These are phyloP conservation scores for Trichophyton mentagrophytes DNA, from an alignment of 2,329 filamentous ascomycete species.

Conservation along the genomic window DNA sequence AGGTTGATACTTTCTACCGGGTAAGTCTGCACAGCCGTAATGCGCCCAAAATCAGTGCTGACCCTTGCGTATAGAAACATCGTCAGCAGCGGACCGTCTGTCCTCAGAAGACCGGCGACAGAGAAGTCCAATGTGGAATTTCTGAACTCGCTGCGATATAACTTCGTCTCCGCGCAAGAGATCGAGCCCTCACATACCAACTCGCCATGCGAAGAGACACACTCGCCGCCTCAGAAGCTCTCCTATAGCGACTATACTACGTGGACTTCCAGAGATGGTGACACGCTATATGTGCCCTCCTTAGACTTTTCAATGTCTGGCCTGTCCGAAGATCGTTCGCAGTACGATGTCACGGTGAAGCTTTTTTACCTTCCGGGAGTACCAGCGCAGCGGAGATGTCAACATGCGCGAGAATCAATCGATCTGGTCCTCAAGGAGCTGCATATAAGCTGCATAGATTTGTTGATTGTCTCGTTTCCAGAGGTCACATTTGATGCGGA, in stretches of 20 bases:
- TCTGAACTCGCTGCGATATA: constrained; percentile 72
- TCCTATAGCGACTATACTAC: constrained; percentile 27
- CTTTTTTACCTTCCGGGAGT: constrained; percentile 78
- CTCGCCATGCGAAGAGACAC: constrained; percentile 15
- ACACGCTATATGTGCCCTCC: constrained; percentile 61
- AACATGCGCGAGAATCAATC: constrained; percentile 66
- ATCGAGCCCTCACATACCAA: constrained; percentile 32
- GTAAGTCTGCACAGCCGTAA: constrained; percentile 34
- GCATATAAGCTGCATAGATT: constrained; percentile 60
- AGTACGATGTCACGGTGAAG: constrained; percentile 93
- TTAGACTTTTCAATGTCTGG: constrained; percentile 59
- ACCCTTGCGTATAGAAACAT: constrained; percentile 49
- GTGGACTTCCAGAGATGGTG: constrained; percentile 54
- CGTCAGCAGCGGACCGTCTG: constrained; percentile 68
- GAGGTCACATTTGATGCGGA: constrained; percentile 88
- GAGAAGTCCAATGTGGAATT: constrained; percentile 89
- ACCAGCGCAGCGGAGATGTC: constrained; percentile 49
- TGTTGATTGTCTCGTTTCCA: constrained; percentile 86
- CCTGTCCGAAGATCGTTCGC: constrained; percentile 63
- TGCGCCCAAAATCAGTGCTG: neutral
- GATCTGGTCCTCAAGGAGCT: constrained; percentile 69
- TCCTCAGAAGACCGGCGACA: constrained; percentile 64
- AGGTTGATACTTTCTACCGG: constrained; percentile 77
- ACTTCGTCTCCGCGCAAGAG: constrained; percentile 62
- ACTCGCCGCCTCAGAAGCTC: constrained; percentile 10